Evolutionary conservation across 1,139 yeast species (phyloP).

Genomic region (Saccharomyces hybrid): DNA sequence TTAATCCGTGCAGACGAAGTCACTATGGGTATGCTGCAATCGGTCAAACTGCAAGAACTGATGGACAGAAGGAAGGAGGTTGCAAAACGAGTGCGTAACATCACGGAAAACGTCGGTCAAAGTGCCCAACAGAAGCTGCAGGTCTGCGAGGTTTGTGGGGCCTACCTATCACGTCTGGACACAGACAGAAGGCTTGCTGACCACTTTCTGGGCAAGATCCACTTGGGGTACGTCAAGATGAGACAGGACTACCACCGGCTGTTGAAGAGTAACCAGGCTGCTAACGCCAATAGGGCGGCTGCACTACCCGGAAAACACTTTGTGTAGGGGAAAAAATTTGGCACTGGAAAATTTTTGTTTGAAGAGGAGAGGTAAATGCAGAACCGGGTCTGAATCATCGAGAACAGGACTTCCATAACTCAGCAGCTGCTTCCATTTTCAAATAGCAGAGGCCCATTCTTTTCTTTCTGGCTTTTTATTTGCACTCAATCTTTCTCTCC

Average conservation of each 20-base stretch:
- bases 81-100: conserved; percentile 47
- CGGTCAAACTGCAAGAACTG: conserved; percentile 40
- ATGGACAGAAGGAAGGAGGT: conserved; percentile 42
- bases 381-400: neutral
- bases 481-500: neutral
- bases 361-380: neutral
- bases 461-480: neutral
- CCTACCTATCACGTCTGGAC: conserved; percentile 77
- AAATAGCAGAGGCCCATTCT: neutral
- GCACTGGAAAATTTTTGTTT: neutral
- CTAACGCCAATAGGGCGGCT: neutral
- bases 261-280: neutral
- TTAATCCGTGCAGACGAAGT: conserved; percentile 47
- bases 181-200: conserved; percentile 86
- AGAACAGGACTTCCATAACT: neutral
- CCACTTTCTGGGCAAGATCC: conserved; percentile 85
- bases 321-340: neutral
- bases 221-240: conserved; percentile 72
- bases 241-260: conserved; percentile 40
- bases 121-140: conserved; percentile 85
- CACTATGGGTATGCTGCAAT: conserved; percentile 41
- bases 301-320: conserved; percentile 1
- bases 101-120: conserved; percentile 73
- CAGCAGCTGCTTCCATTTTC: neutral
- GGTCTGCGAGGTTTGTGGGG: conserved; percentile 89